Conservation (phyloP, 768 basidiomycete genomes). For the Rhizopogon vesiculosus region DNA sequence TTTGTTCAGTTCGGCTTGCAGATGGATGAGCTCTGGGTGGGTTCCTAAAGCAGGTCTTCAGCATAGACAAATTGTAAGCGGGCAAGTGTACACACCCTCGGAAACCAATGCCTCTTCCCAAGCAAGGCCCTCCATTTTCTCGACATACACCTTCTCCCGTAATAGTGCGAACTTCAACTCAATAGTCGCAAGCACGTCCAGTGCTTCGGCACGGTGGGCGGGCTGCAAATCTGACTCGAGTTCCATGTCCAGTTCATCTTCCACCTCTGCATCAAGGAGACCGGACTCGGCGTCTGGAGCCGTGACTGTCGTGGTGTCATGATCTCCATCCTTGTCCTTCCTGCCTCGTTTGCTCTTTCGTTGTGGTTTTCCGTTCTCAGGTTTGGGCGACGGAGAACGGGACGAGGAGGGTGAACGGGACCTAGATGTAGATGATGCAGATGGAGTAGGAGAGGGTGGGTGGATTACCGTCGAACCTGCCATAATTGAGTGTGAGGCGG, state of each 20-base stretch:
- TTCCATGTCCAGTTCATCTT: slow-evolving; percentile 40
- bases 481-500: slow-evolving; percentile 46
- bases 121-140: slow-evolving; percentile 88
- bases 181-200: slow-evolving; percentile 83
- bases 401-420: slow-evolving; percentile 29
- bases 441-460: slow-evolving; percentile 31
- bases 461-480: slow-evolving; percentile 36
- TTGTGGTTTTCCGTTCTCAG: slow-evolving; percentile 17
- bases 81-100: slow-evolving; percentile 49
- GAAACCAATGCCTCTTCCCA: slow-evolving; percentile 83
- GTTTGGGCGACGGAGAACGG: slow-evolving; percentile 38
- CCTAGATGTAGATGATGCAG: slow-evolving; percentile 32
- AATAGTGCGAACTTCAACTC: slow-evolving; percentile 91
- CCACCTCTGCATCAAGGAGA: slow-evolving; percentile 16
- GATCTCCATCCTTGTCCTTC: slow-evolving; percentile 12
- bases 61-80: neutral
- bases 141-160: slow-evolving; percentile 84
- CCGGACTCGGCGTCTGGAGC: neutral
- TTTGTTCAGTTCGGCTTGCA: slow-evolving; percentile 73
- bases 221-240: slow-evolving; percentile 71
- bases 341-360: slow-evolving; percentile 16
- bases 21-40: slow-evolving; percentile 82
- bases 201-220: slow-evolving; percentile 79
- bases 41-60: slow-evolving; percentile 41
- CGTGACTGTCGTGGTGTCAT: neutral